Percentiles rank a stretch among this genome's conserved stretches.
phyloP scores from a whole-genome alignment of 2,329 filamentous ascomycete genomes.

The Mycosphaerelloides madeirae region DNA sequence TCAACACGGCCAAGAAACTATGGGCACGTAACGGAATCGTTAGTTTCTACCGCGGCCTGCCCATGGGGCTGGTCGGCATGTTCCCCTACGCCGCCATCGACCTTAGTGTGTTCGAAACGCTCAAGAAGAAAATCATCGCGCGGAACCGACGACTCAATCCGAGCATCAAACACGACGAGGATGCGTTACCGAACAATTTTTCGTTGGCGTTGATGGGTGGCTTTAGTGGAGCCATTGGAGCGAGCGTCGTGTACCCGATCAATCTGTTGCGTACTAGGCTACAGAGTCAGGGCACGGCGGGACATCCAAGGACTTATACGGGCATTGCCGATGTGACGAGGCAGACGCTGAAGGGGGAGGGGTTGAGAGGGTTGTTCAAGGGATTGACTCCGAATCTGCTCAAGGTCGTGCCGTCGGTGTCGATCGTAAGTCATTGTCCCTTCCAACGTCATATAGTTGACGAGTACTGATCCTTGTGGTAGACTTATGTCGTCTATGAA shows the following conservation, averaged over 20 bases:
- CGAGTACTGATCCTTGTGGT: conserved; percentile 1
- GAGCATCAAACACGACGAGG: conserved; percentile 70
- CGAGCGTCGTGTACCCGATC: conserved; percentile 88
- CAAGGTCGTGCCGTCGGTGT: conserved; percentile 93
- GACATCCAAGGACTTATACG: conserved; percentile 76
- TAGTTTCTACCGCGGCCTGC: conserved; percentile 84
- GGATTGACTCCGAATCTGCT: conserved; percentile 90
- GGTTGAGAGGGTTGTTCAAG: conserved; percentile 82
- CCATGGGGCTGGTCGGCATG: conserved; percentile 91
- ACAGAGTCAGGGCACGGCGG: conserved; percentile 89
- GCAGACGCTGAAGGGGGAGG: conserved; percentile 79
- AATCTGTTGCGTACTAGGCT: conserved; percentile 82
- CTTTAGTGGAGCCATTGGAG: conserved; percentile 84
- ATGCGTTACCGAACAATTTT: conserved; percentile 70
- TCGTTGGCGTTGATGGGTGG: conserved; percentile 85
- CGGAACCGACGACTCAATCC: conserved; percentile 55
- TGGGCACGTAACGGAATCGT: conserved; percentile 68
- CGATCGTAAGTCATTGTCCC: conserved; percentile 53
- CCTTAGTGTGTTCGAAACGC: conserved; percentile 87
- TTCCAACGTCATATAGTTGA: neutral
- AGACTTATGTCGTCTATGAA: conserved; percentile 82
- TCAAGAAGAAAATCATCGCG: conserved; percentile 69
- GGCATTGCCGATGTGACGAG: conserved; percentile 84
- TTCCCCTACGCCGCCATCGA: conserved; percentile 98
- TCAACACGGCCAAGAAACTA: conserved; percentile 82